phyloP scores from a whole-genome alignment of 148 eudicot species.

The Chenopodium berlandieri region DNA sequence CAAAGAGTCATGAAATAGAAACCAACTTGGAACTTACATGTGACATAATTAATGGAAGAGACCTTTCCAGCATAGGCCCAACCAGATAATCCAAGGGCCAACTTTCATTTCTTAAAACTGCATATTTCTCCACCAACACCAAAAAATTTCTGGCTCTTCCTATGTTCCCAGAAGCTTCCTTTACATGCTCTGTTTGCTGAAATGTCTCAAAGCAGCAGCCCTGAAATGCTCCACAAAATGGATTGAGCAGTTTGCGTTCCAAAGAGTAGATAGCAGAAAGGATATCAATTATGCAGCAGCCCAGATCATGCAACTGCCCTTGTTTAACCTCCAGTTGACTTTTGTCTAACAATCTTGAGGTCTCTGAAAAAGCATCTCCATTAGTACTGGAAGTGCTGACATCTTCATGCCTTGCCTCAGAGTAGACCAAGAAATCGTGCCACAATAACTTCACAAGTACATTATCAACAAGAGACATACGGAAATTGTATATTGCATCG shows the following conservation, averaged over 20 bases:
- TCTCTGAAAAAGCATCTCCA: conserved; percentile 7
- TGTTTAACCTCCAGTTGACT: conserved; percentile 39
- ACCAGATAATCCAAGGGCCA: conserved; percentile 75
- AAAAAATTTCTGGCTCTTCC: conserved; percentile 46
- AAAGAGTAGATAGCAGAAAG: conserved; percentile 59
- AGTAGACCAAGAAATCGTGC: conserved; percentile 50
- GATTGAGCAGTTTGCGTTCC: conserved; percentile 44
- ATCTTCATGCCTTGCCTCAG: conserved; percentile 35
- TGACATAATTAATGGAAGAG: conserved; percentile 53
- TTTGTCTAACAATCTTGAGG: conserved; percentile 30
- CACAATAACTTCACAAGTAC: conserved; percentile 67
- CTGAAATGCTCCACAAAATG: conserved; percentile 63
- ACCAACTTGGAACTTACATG: conserved; percentile 48
- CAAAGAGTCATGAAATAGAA: background rate
- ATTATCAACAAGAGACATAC: conserved; percentile 50
- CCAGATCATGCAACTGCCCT: conserved; percentile 52
- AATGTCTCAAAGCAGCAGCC: conserved; percentile 55
- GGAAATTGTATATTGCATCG: conserved; percentile 44
- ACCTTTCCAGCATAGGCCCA: conserved; percentile 67
- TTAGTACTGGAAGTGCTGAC: conserved; percentile 23
- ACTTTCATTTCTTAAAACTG: conserved; percentile 55
- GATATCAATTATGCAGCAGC: conserved; percentile 66
- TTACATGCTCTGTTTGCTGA: conserved; percentile 39
- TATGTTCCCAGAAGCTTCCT: conserved; percentile 32
- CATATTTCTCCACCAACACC: conserved; percentile 48